Evolutionary conservation across 1,284 basidiomycete species (phyloP).

Genomic region (Ustilago nuda): DNA sequence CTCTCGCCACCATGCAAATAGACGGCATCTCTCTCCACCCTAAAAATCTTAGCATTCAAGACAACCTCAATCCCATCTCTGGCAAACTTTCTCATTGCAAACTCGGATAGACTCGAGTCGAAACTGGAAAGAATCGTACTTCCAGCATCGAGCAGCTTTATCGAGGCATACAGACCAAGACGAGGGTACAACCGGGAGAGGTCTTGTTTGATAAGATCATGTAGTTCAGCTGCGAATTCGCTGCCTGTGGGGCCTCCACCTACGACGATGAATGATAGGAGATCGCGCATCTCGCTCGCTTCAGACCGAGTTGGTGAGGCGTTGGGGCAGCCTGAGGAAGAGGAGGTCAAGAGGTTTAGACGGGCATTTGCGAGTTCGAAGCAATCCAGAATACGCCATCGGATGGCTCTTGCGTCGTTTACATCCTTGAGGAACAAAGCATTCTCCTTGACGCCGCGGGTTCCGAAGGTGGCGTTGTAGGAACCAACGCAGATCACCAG

Average conservation of each 20-base stretch:
- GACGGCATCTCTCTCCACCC: conserved; percentile 33
- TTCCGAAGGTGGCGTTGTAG: conserved; percentile 80
- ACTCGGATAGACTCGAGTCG: conserved; percentile 58
- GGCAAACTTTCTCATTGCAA: conserved; percentile 62
- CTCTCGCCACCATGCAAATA: background rate
- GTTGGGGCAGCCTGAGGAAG: conserved; percentile 70
- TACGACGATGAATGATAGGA: conserved; percentile 52
- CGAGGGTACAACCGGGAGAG: conserved; percentile 73
- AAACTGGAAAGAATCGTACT: conserved; percentile 61
- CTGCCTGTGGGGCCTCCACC: conserved; percentile 56
- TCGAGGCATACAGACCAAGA: conserved; percentile 31
- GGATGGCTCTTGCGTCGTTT: conserved; percentile 82
- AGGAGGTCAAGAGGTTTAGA: conserved; percentile 67
- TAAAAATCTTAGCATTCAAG: conserved; percentile 27
- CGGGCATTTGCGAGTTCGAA: conserved; percentile 78
- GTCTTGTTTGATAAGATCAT: conserved; percentile 78
- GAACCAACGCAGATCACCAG: conserved; percentile 85
- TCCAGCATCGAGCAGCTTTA: conserved; percentile 59
- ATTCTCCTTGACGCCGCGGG: conserved; percentile 69
- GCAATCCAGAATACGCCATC: conserved; percentile 81
- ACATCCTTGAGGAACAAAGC: conserved; percentile 78
- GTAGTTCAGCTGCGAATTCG: conserved; percentile 76
- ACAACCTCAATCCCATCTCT: conserved; percentile 39
- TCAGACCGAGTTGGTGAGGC: too few species aligned
- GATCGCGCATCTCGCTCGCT: background rate